Evolutionary conservation across 768 basidiomycete species (phyloP), one percentile per base, ranked within the genome.

Genomic region (Psilocybe cyanescens): DNA sequence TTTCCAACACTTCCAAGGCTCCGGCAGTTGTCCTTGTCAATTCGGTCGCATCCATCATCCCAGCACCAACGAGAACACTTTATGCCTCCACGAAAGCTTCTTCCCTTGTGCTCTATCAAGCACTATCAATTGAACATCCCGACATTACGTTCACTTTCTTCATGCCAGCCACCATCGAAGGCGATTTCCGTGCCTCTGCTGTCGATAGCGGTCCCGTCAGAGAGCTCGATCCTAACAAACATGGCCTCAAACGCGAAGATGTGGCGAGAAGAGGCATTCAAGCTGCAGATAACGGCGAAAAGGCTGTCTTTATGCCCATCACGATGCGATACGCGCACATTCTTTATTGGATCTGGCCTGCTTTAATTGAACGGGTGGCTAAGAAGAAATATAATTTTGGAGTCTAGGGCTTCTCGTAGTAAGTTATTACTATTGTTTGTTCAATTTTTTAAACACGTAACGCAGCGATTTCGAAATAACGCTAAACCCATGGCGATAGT

Each of bases 41-140:
- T 7, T 91, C 89, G 30, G 77, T 90, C 2, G 95, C 89, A 2
- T 86, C 92, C 2, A 78, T 89, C 5, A 87, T 95, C 37, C 92
- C 95, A 2, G 86, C 95, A 0, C 95, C 95, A 0, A 94, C 92
- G 0, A 88, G 95, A 6, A 78, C 92, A 0, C 76, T 98, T 37
- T 98, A 98, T 70, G 86, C 83, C 0, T 86, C 94, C 3, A 92
- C 90, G 8, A 97, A 98, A 72, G 81, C 89, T 2, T 91, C 94
- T 0, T 86, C 90, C 1, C 82, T 92, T 30, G 64, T 89, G 4
- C 86, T 95, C 58, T 94, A 87, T 72, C 91, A 92, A 72, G 81
- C 89, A 0, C 85, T 95, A 33, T 78, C 92, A 3, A 90, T 94
- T 61, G 94, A 95, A 65, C 89, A 94, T 63, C 90, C 91, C 5